Evolutionary conservation across 1,139 yeast species (phyloP).

Genomic region (Chernovozyma aurita): DNA sequence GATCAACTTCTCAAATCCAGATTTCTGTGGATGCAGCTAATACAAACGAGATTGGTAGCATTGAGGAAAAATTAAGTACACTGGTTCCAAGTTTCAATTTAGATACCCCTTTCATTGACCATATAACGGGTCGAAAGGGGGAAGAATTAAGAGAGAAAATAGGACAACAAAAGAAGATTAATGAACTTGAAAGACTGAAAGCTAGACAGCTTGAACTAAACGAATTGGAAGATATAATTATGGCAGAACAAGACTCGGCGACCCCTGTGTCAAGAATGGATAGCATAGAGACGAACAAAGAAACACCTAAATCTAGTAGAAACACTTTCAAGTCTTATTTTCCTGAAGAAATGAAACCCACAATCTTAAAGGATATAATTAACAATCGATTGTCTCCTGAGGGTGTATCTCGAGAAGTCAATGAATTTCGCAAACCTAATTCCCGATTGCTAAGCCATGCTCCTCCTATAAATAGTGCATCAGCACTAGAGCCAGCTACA

Average conservation of each 20-base stretch:
- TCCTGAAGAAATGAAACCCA: neutral
- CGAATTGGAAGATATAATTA: constrained; percentile 2
- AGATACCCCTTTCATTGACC: constrained; percentile 6
- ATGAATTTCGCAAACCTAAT: neutral
- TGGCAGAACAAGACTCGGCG: constrained; percentile 1
- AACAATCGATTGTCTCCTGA: constrained; percentile 5
- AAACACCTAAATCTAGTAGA: neutral
- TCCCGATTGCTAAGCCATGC: neutral
- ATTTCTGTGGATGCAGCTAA: neutral
- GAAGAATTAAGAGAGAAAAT: constrained; percentile 23
- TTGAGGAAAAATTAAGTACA: constrained; percentile 3
- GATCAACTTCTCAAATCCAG: constrained; percentile 19
- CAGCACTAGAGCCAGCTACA: neutral
- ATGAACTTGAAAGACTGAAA: constrained; percentile 13
- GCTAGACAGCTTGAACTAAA: constrained; percentile 3
- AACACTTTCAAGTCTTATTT: too few species aligned
- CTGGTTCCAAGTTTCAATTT: constrained; percentile 14
- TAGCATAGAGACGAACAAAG: neutral
- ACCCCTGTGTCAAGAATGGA: neutral
- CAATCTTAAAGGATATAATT: neutral
- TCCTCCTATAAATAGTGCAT: neutral
- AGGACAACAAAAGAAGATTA: constrained; percentile 21
- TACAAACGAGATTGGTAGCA: neutral
- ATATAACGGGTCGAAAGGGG: constrained; percentile 19
- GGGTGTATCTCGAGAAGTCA: neutral